phyloP scores from a whole-genome alignment of 1,284 basidiomycete genomes.

The Stereum hirsutum region DNA sequence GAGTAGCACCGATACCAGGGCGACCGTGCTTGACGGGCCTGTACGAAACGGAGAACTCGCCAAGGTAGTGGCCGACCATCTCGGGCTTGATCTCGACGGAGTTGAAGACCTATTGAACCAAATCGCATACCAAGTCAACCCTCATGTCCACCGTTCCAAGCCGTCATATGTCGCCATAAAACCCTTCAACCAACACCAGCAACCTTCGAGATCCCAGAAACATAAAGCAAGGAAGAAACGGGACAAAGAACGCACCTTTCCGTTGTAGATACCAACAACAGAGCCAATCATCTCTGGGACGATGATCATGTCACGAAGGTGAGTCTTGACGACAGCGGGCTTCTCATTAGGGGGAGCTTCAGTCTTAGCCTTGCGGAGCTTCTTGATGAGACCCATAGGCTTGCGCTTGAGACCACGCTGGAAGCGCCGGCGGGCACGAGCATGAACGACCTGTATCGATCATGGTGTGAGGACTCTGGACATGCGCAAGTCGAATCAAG shows the following conservation, averaged over 20 bases:
- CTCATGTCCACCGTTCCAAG: no score
- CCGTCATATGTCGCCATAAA: no score
- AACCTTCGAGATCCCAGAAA: neutral
- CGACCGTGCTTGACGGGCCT: constrained; percentile 99
- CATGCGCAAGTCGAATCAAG: neutral
- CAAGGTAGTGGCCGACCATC: constrained; percentile 99
- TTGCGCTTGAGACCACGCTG: constrained; percentile 97
- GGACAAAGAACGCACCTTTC: constrained; percentile 53
- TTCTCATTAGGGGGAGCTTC: constrained; percentile 98
- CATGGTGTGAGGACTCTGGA: neutral
- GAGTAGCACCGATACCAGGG: constrained; percentile 95
- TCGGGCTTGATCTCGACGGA: constrained; percentile 99
- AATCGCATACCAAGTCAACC: no score
- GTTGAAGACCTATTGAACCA: constrained; percentile 77
- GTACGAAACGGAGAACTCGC: constrained; percentile 93
- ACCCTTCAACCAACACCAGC: neutral
- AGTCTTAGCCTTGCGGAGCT: constrained; percentile 99
- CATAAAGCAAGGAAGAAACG: neutral
- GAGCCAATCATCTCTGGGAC: constrained; percentile 99
- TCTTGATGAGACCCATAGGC: constrained; percentile 99
- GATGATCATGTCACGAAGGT: constrained; percentile 99
- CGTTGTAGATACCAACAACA: constrained; percentile 96
- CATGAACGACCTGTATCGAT: constrained; percentile 81
- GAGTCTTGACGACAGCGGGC: constrained; percentile 97
- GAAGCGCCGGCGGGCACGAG: constrained; percentile 98